phyloP scores from a whole-genome alignment of 306 rosid species.

The Begonia peltatifolia region DNA sequence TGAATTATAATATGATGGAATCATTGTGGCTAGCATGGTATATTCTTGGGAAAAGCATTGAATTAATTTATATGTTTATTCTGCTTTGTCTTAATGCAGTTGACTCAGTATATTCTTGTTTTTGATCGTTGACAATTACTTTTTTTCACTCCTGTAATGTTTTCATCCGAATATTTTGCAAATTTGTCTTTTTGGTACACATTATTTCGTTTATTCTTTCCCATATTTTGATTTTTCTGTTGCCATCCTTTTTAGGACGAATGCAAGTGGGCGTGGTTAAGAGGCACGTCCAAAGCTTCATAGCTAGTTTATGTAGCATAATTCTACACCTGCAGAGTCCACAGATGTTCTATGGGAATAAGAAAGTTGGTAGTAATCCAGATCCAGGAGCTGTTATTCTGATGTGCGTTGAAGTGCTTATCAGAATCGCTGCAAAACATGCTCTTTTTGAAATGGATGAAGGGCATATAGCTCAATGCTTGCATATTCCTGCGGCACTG shows the following conservation, averaged over 20 bases:
- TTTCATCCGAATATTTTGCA: too few species aligned
- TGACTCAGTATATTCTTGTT: too few species aligned
- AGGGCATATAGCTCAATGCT: constrained; percentile 57
- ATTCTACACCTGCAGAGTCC: constrained; percentile 68
- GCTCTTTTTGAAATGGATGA: constrained; percentile 49
- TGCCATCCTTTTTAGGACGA: constrained; percentile 34
- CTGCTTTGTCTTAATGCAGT: too few species aligned
- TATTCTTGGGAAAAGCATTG: too few species aligned
- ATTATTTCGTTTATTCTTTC: neutral
- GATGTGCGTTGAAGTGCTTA: constrained; percentile 81
- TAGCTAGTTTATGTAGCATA: constrained; percentile 48
- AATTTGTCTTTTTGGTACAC: neutral
- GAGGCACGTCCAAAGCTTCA: constrained; percentile 54
- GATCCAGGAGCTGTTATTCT: constrained; percentile 86
- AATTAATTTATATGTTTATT: too few species aligned
- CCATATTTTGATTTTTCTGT: constrained; percentile 12
- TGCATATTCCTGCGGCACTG: constrained; percentile 67
- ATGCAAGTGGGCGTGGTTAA: constrained; percentile 60
- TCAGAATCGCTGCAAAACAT: constrained; percentile 56
- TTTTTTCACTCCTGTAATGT: too few species aligned
- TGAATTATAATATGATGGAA: too few species aligned
- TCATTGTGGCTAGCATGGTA: too few species aligned
- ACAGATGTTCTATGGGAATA: constrained; percentile 33
- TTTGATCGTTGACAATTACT: too few species aligned
- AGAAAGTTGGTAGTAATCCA: constrained; percentile 26